Base-by-base conservation (phyloP, 768 basidiomycete genomes). In the Podaxis pistillaris region DNA sequence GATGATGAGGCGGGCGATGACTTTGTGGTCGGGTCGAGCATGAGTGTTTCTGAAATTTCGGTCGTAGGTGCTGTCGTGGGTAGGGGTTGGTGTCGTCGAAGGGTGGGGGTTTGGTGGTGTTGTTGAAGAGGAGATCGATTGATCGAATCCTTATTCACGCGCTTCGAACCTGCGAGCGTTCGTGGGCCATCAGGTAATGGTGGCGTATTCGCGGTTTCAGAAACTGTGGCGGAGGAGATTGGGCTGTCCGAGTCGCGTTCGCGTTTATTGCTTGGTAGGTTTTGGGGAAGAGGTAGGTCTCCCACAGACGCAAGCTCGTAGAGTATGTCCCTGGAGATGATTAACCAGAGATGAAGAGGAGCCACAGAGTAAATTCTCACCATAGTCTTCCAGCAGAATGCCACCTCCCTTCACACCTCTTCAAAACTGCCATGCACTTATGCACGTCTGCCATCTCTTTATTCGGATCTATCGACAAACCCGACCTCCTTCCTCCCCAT, bases 281-380 rank as follows among this genome's bases (percentile, higher is more conserved):
- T 68, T 54, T 82, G 79, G 1, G 89, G 89, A 4, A 90, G 77
- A 0, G 88, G 89, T 0, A 91, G 77, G 24, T 90, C 87, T 1
- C 89, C 88, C 3, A 86, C 88, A 0, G 81, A 86, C 3, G 89
- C 87, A 1, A 91, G 76, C 65, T 91, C 88, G 65, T 85, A 90
- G 19, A 91, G 73, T 46, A 91, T 82, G 67, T 90, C 88, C 88
- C 89, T 90, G 63, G 3, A 11, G 17, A 15, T 36, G 44, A 22
- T 37, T 5, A 26, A 36, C 37, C 33, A 56, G 8, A 37, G 6
- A 8, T 13, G 28, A 15, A 17, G 3, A 4, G 22, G 19, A 41
- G 6, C 19, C 6, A 36, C 33, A 15, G 8, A 30, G 36, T 15
- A 7, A 8, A 37, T 3, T 63, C 73, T 54, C 68, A 81, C 82